These are phyloP conservation scores for Coleophoma eucalyptorum DNA, from an alignment of 2,329 filamentous ascomycete genomes.

Conservation along the genomic window DNA sequence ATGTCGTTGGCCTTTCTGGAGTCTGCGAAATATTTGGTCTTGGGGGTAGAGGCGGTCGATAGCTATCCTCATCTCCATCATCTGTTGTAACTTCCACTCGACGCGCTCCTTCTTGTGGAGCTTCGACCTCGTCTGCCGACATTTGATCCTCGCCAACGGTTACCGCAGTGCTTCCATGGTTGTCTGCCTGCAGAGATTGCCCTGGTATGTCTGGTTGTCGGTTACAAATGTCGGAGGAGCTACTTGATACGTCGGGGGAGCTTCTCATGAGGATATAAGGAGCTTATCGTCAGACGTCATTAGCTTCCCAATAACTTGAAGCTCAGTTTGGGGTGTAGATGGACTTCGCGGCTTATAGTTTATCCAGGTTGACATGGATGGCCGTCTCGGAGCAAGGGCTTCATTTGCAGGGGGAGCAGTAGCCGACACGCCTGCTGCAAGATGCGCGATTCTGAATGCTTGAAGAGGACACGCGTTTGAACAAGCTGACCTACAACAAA, in stretches of 20 bases:
- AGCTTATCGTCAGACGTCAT: too few relatives aligned
- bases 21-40: constrained; percentile 31
- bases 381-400: not conserved
- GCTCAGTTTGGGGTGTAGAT: too few relatives aligned
- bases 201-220: too few relatives aligned
- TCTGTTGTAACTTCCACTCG: not conserved
- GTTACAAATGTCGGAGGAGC: not conserved
- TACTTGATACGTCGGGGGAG: constrained; percentile 7
- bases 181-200: constrained; percentile 12
- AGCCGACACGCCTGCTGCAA: too few relatives aligned
- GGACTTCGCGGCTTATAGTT: not conserved
- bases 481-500: constrained; percentile 2
- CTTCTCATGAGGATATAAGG: constrained; percentile 13
- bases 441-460: not conserved
- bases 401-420: not conserved
- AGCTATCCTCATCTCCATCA: constrained; percentile 7
- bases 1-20: constrained; percentile 10
- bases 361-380: not conserved
- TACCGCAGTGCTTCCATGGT: constrained; percentile 21
- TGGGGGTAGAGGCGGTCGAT: constrained; percentile 40
- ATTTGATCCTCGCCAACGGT: constrained; percentile 10
- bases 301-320: not conserved
- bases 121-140: constrained; percentile 2
- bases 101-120: constrained; percentile 1
- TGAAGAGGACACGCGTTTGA: constrained; percentile 16